Percentiles rank a stretch among this genome's conserved stretches.
These are phyloP conservation scores for Melaleuca alternifolia DNA, from an alignment of 345 rosid genomes.

Conservation along the genomic window DNA sequence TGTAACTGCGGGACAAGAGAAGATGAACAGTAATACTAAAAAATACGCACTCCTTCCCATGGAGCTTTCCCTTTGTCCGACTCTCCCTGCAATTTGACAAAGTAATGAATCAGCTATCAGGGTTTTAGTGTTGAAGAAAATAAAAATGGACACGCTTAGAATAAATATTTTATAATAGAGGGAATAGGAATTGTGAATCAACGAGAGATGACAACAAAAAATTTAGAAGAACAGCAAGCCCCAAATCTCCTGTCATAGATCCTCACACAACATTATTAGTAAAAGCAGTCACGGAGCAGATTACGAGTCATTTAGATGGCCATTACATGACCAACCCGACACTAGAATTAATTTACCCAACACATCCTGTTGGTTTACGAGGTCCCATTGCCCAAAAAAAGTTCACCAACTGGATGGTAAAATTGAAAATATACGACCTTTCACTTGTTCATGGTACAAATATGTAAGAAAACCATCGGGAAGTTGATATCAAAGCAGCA, in stretches of 20 bases:
- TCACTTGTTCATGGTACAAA: not conserved
- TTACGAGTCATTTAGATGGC: not conserved
- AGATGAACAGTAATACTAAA: not conserved
- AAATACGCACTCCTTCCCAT: conserved; percentile 70
- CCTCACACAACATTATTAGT: not conserved
- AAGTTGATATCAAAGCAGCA: not conserved
- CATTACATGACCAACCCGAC: not conserved
- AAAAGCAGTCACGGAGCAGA: not conserved
- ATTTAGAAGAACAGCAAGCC: not conserved
- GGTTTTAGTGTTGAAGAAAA: conserved; percentile 2
- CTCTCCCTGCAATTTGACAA: conserved; percentile 41
- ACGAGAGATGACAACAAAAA: not conserved
- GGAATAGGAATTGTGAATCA: not conserved
- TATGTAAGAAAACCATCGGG: not conserved
- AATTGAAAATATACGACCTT: not conserved
- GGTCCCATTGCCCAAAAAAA: not conserved
- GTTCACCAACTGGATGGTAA: not conserved
- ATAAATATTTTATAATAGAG: not conserved
- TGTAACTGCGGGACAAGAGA: not conserved
- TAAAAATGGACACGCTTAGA: not conserved
- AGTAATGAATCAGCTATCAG: not conserved
- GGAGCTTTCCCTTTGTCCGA: conserved; percentile 62
- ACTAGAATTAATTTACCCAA: not conserved
- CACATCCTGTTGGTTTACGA: not conserved
- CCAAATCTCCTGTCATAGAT: not conserved